Evolutionary conservation across 768 basidiomycete species (phyloP).

Genomic region (Atractiella rhizophila): DNA sequence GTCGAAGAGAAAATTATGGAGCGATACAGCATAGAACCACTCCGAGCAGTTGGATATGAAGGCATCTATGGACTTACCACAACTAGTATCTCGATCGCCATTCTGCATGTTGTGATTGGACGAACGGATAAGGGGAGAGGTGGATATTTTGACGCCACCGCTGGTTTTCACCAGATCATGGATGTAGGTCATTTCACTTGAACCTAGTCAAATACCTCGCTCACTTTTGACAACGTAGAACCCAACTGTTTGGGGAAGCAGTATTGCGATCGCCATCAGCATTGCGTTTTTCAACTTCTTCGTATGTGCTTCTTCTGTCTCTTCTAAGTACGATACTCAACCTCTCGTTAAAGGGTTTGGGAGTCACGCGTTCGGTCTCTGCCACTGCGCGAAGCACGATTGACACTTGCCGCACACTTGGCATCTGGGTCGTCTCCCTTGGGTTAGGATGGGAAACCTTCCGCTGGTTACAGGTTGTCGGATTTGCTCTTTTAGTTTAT

Average conservation of each 20-base stretch:
- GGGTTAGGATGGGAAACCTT: conserved; percentile 16
- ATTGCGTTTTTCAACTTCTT: conserved; percentile 58
- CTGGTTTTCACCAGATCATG: conserved; percentile 73
- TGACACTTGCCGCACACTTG: conserved; percentile 80
- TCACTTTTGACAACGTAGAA: neutral
- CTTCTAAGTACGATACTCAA: conserved; percentile 15
- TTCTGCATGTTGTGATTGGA: conserved; percentile 29
- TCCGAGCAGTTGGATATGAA: conserved; percentile 72
- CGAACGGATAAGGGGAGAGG: conserved; percentile 28
- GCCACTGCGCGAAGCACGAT: conserved; percentile 76
- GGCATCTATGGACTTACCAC: conserved; percentile 70
- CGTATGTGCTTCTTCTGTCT: conserved; percentile 17
- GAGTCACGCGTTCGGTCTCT: conserved; percentile 74
- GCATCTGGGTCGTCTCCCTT: conserved; percentile 43
- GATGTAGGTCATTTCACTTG: conserved; percentile 24
- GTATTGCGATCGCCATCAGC: conserved; percentile 6
- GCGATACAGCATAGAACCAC: conserved; percentile 57
- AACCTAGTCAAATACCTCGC: neutral
- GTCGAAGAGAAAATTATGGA: conserved; percentile 91
- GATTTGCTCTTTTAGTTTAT: conserved; percentile 72
- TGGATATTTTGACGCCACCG: conserved; percentile 49
- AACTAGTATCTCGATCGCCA: conserved; percentile 50
- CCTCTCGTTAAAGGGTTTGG: conserved; percentile 28
- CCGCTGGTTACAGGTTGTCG: conserved; percentile 30
- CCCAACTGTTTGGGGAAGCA: conserved; percentile 1